Evolutionary conservation across 441 rosid genomes (phyloP), one percentile per base, ranked within the genome.

Genomic region (Populus tomentosa): DNA sequence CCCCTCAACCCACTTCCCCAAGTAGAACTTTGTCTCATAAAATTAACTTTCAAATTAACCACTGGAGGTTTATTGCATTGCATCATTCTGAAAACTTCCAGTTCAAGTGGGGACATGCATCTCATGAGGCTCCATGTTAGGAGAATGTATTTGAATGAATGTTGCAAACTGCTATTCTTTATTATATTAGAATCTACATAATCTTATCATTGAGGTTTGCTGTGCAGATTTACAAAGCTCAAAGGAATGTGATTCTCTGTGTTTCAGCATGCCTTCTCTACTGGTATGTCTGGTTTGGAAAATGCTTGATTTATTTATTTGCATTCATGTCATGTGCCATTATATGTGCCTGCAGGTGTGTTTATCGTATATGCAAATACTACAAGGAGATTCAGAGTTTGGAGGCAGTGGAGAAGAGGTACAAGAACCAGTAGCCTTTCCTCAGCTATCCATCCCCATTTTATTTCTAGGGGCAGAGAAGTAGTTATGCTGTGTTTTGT

Each of bases 141-240:
- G 18, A 18, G 61, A 28, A 53, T 53, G 61, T 53, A 53, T 36
- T 36, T 36, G 7, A 36, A 36, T 32, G 33, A 32, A 32, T 32
- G 33, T 32, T 32, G 33, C 33, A 32, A 32, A 32, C 33, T 32
- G 33, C 6, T 32, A 32, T 38, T 38, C 13, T 42, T 11, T 42
- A 42, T 61, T 61, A 21, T 21, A 61, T 21, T 61, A 61, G 26
- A 61, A 61, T 61, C 64, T 21, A 21, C 26, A 21, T 23, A 59
- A 9, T 10, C 64, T 61, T 61, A 61, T 23, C 64, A 9, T 61
- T 61, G 64, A 61, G 24, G 64, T 21, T 16, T 77, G 46, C 35
- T 42, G 10, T 74, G 85, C 87, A 95, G 99, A 84, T 92, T 79
- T 93, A 89, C 91, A 95, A 95, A 86, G 85, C 97, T 77, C 93